These are phyloP conservation scores for Tuber indicum DNA, from an alignment of 495 filamentous ascomycete species.

Conservation along the genomic window DNA sequence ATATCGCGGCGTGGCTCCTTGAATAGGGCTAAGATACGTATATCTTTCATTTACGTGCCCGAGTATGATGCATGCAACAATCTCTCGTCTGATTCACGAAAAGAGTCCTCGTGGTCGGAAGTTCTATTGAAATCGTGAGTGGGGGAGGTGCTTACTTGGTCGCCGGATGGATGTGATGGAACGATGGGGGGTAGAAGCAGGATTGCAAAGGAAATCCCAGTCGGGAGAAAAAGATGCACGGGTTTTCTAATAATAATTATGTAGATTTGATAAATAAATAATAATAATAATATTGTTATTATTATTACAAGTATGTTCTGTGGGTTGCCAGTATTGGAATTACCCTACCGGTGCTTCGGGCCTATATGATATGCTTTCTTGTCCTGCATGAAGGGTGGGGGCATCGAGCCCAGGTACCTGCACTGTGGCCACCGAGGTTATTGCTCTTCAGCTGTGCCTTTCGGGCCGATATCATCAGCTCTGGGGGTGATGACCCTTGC, in stretches of 20 bases:
- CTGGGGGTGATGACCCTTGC: neutral
- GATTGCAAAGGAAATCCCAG: neutral
- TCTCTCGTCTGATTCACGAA: neutral
- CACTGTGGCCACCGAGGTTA: neutral
- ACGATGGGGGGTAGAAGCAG: neutral
- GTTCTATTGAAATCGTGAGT: neutral
- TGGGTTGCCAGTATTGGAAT: neutral
- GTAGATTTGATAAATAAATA: no score
- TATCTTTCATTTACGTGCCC: neutral
- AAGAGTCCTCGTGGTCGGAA: neutral
- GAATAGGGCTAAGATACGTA: neutral
- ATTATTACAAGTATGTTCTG: no score
- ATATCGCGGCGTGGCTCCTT: neutral
- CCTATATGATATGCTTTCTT: neutral
- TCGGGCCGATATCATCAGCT: neutral
- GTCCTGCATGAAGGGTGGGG: neutral
- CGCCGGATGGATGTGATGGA: neutral
- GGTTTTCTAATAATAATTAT: neutral
- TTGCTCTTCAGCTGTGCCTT: neutral
- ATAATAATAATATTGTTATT: no score
- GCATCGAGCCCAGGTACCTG: neutral
- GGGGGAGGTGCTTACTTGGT: neutral
- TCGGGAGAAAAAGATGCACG: neutral
- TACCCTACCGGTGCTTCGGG: neutral
- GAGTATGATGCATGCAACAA: neutral